These are phyloP conservation scores for Xylaria venustula DNA, from an alignment of 495 filamentous ascomycete species.

Conservation along the genomic window DNA sequence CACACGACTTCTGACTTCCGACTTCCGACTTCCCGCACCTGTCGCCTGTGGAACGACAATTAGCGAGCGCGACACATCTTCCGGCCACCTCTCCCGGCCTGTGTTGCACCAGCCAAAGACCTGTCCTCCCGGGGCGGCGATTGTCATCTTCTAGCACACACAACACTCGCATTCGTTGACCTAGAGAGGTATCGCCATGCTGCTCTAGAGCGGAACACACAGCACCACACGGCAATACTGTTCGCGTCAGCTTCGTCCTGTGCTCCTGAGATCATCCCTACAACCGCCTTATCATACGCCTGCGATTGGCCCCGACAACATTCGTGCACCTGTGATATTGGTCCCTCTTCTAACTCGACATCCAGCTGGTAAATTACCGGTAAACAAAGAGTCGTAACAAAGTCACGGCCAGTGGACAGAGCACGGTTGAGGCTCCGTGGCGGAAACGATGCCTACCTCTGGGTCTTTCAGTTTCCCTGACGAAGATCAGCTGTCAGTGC, in stretches of 20 bases:
- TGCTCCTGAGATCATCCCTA: neutral
- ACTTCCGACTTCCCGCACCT: neutral
- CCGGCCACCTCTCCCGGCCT: neutral
- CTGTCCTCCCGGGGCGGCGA: neutral
- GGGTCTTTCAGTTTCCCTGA: conserved; percentile 17
- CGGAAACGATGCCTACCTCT: conserved; percentile 19
- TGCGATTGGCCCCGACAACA: neutral
- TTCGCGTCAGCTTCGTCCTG: neutral
- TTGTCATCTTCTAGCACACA: neutral
- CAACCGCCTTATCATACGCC: neutral
- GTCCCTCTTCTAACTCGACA: no score
- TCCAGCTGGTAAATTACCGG: no score
- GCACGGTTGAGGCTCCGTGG: neutral
- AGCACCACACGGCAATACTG: neutral
- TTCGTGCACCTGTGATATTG: no score
- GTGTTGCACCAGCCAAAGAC: neutral
- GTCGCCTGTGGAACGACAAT: neutral
- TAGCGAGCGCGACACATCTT: neutral
- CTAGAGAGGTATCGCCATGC: conserved; percentile 16
- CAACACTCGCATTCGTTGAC: conserved; percentile 14
- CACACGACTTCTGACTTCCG: neutral
- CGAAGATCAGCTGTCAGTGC: conserved; percentile 15
- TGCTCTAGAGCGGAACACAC: conserved; percentile 17
- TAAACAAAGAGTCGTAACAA: no score
- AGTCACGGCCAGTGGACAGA: no score